These are phyloP conservation scores for Calcarisporium arbuscula DNA, from an alignment of 2,329 filamentous ascomycete species.

Conservation along the genomic window DNA sequence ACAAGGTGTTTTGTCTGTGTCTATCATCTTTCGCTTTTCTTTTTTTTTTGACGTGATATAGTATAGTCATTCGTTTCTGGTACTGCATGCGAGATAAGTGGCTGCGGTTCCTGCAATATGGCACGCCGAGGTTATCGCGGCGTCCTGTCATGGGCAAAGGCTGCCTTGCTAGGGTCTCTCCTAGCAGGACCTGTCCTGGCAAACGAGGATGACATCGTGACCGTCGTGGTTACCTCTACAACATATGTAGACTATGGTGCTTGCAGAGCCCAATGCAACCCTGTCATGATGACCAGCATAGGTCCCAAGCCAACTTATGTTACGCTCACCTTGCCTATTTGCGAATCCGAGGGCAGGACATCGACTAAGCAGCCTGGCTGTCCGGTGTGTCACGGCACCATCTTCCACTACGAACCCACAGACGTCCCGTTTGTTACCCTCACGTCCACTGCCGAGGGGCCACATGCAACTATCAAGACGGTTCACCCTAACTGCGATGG, in stretches of 20 bases:
- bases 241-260: slow-evolving; percentile 10
- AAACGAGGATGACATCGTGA: slow-evolving; percentile 6
- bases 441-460: slow-evolving; percentile 10
- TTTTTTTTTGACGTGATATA: no score
- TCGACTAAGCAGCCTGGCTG: slow-evolving; percentile 15
- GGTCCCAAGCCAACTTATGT: slow-evolving; percentile 5
- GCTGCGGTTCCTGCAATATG: slow-evolving; percentile 13
- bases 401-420: slow-evolving; percentile 19
- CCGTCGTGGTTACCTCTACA: slow-evolving; percentile 12
- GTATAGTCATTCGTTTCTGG: no score
- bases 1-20: no score
- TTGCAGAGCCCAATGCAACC: slow-evolving; percentile 2
- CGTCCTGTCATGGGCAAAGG: slow-evolving; percentile 8
- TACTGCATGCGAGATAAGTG: no score
- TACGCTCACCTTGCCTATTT: slow-evolving; percentile 17
- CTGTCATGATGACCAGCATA: slow-evolving; percentile 3
- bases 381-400: slow-evolving; percentile 16
- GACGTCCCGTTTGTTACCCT: slow-evolving; percentile 16
- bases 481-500: slow-evolving; percentile 13
- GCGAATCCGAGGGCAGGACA: slow-evolving; percentile 11
- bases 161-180: slow-evolving; percentile 10
- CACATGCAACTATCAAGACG: slow-evolving; percentile 14
- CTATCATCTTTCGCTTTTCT: no score
- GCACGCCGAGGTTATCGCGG: slow-evolving; percentile 4
- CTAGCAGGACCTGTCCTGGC: slow-evolving; percentile 9